phyloP scores from a whole-genome alignment of 495 filamentous ascomycete species.

The Cercophora newfieldiana region DNA sequence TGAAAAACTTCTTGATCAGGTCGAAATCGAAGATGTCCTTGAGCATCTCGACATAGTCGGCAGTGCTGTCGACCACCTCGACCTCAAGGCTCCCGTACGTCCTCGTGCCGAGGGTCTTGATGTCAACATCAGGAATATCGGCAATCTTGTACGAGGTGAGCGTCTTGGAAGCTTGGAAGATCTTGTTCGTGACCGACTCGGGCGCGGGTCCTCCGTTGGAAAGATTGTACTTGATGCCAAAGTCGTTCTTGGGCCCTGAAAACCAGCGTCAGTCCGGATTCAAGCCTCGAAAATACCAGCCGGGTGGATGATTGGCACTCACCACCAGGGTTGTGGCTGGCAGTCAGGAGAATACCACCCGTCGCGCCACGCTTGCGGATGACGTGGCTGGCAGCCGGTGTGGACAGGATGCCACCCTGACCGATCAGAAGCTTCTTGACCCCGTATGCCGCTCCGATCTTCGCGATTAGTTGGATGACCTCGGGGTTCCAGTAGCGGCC shows the following conservation, averaged over 20 bases:
- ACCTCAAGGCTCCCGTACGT: conserved; percentile 85
- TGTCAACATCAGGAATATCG: conserved; percentile 84
- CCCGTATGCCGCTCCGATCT: conserved; percentile 94
- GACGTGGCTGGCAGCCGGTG: conserved; percentile 91
- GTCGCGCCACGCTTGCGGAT: conserved; percentile 93
- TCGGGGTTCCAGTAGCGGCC: conserved; percentile 97
- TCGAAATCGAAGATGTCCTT: conserved; percentile 98
- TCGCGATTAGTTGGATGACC: conserved; percentile 92
- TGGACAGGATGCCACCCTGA: conserved; percentile 93
- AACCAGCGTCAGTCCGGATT: not conserved
- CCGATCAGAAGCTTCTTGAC: conserved; percentile 98
- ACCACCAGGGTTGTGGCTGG: conserved; percentile 98
- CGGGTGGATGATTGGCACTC: conserved; percentile 36
- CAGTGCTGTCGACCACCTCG: conserved; percentile 88
- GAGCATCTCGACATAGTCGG: conserved; percentile 91
- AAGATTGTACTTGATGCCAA: conserved; percentile 99
- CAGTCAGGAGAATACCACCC: conserved; percentile 93
- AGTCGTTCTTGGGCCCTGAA: conserved; percentile 86
- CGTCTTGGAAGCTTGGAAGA: conserved; percentile 84
- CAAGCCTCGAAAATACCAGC: not conserved
- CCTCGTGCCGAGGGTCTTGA: conserved; percentile 75
- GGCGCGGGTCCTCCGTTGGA: conserved; percentile 93
- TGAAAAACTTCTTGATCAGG: conserved; percentile 90
- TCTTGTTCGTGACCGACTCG: conserved; percentile 95
- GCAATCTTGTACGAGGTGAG: conserved; percentile 89